phyloP scores from a whole-genome alignment of 495 filamentous ascomycete species.

The Acidiella bohemica region DNA sequence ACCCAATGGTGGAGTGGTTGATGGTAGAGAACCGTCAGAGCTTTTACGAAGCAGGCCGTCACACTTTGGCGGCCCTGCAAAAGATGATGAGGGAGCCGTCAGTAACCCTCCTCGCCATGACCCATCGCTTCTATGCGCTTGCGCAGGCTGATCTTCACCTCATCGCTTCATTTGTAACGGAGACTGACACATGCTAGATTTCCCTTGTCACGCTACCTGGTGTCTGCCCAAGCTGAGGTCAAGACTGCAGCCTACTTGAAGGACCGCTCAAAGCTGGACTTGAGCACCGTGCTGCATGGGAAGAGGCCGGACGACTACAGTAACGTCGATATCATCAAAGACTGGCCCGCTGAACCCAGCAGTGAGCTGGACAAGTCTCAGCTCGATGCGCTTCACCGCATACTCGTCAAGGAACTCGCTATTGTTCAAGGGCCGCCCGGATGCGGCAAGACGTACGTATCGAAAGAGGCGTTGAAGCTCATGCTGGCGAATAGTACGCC shows the following conservation, averaged over 20 bases:
- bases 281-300: conserved; percentile 29
- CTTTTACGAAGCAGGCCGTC: conserved; percentile 61
- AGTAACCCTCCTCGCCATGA: too few species aligned
- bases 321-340: conserved; percentile 36
- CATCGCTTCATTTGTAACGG: too few species aligned
- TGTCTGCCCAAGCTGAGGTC: conserved; percentile 36
- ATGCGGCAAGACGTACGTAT: conserved; percentile 77
- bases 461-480: conserved; percentile 54
- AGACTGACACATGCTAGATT: conserved; percentile 42
- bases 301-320: conserved; percentile 21
- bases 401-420: conserved; percentile 58
- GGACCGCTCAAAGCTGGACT: conserved; percentile 34
- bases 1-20: conserved; percentile 55
- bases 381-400: conserved; percentile 49
- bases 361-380: conserved; percentile 57
- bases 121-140: too few species aligned
- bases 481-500: conserved; percentile 48
- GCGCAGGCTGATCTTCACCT: too few species aligned
- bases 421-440: conserved; percentile 88
- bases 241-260: conserved; percentile 38
- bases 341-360: conserved; percentile 36
- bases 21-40: conserved; percentile 64
- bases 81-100: conserved; percentile 49
- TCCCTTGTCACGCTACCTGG: conserved; percentile 48
- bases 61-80: conserved; percentile 62